Base-by-base conservation (phyloP, 2,329 filamentous ascomycete genomes). In the Cercospora sojina region DNA sequence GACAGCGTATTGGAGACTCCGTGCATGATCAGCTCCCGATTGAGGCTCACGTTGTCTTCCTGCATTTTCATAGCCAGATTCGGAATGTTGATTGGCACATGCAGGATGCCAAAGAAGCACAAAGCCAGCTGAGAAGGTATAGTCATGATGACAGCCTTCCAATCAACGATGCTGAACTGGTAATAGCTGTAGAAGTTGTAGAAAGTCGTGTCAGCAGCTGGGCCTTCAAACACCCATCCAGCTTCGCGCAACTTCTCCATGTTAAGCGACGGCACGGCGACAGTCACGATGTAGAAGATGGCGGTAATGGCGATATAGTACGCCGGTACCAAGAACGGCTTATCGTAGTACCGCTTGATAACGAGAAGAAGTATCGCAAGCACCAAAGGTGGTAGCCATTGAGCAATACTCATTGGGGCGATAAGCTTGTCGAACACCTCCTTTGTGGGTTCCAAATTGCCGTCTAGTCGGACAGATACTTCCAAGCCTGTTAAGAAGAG, bases 171-270 rank as follows among this genome's bases (percentile, higher is more conserved):
- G 38, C 62, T 66, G 66, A 75, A 76, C 88, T 84, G 83, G 79
- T 97, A 99, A 57, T 98, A 86, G 0, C 92, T 96, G 80, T 97
- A 99, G 75, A 99, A 99, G 77, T 95, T 93, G 87, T 95, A 99
- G 88, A 96, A 99, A 0, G 95, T 93, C 73, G 96, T 92, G 12
- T 87, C 91, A 9, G 90, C 89, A 55, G 90, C 90, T 1, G 95
- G 94, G 0, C 90, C 90, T 73, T 92, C 86, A 74, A 99, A 99
- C 10, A 98, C 90, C 95, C 95, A 99, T 18, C 95, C 95, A 58
- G 84, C 82, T 9, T 86, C 79, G 62, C 93, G 89, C 53, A 98
- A 80, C 12, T 83, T 83, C 41, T 87, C 84, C 67, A 92, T 83
- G 47, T 90, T 83, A 59, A 96, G 81, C 18, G 84, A 83, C 56